Evolutionary conservation across 78 protist genomes (phyloP), one percentile per base, ranked within the genome.

Genomic region (Protostelium mycophagum): DNA sequence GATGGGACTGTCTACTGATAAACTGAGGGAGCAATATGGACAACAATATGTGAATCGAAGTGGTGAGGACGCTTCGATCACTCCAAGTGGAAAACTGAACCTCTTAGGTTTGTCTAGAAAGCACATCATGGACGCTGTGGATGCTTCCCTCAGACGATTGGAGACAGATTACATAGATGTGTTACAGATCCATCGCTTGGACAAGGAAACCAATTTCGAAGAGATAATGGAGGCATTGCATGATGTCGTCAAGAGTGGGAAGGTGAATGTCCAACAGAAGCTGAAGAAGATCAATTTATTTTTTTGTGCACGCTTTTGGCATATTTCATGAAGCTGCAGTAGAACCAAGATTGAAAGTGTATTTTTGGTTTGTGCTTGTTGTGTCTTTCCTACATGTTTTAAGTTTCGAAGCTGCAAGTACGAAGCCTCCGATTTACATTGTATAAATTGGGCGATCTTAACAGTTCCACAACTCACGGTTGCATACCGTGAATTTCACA

Each of bases 131-230:
- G 89, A 0, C 35, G 90, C 95, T 0, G 34, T 87, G 83, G 91
- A 93, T 39, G 95, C 90, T 0, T 87, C 91, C 0, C 88, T 93
- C 36, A 0, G 9, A 83, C 89, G 95, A 0, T 86, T 93, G 34
- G 51, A 38, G 34, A 85, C 88, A 10, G 86, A 63, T 0, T 85
- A 93, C 90, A 63, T 93, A 85, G 95, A 93, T 88, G 31, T 93
- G 86, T 83, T 83, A 35, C 95, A 93, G 91, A 1, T 93, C 37
- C 95, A 93, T 92, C 88, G 95, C 10, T 5, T 85, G 83, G 83
- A 88, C 10, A 5, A 16, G 5, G 89, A 87, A 0, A 87, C 85
- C 0, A 35, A 87, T 34, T 86, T 93, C 89, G 93, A 83, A 34
- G 95, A 93, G 84, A 83, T 36, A 39, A 87, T 36, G 16, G 83